Percentiles rank a stretch among this genome's conserved stretches.
phyloP scores from a whole-genome alignment of 1,284 basidiomycete species.

The Ceratobasidium sp. region DNA sequence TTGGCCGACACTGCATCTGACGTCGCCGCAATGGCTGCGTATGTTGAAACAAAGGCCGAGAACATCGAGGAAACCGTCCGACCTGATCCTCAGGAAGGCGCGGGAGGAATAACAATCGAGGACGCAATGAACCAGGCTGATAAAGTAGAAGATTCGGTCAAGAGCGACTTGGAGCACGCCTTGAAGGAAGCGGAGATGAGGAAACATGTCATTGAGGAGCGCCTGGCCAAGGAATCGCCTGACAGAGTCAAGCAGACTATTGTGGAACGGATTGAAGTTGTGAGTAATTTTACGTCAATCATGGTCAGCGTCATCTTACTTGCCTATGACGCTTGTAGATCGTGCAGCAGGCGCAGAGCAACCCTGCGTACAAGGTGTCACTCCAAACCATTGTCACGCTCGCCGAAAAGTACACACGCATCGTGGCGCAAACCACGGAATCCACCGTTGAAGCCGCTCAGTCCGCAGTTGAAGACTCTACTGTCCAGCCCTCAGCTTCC shows the following conservation, averaged over 20 bases:
- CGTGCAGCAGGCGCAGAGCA: slow-evolving; percentile 56
- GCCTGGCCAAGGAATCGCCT: slow-evolving; percentile 48
- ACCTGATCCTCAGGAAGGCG: slow-evolving; percentile 42
- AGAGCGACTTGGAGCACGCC: slow-evolving; percentile 35
- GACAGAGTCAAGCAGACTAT: slow-evolving; percentile 54
- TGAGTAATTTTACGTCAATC: slow-evolving; percentile 47
- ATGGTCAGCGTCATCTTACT: background rate
- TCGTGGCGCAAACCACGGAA: slow-evolving; percentile 50
- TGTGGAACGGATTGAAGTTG: slow-evolving; percentile 57
- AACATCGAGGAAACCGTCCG: slow-evolving; percentile 49
- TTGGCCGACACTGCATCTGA: slow-evolving; percentile 57
- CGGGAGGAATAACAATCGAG: slow-evolving; percentile 35
- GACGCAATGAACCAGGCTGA: slow-evolving; percentile 32
- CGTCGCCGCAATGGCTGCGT: slow-evolving; percentile 54
- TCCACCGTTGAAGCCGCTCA: slow-evolving; percentile 32
- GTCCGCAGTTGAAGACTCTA: slow-evolving; percentile 42
- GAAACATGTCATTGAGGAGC: slow-evolving; percentile 43
- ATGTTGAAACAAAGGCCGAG: slow-evolving; percentile 52
- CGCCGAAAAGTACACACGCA: slow-evolving; percentile 57
- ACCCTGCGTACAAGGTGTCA: slow-evolving; percentile 56
- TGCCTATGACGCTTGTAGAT: slow-evolving; percentile 52
- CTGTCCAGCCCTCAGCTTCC: slow-evolving; percentile 45
- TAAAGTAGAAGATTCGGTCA: slow-evolving; percentile 39
- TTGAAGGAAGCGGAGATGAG: slow-evolving; percentile 48
- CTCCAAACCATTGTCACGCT: slow-evolving; percentile 58